phyloP scores from a whole-genome alignment of 208 protist species.

The Wallacemonas sp. region DNA sequence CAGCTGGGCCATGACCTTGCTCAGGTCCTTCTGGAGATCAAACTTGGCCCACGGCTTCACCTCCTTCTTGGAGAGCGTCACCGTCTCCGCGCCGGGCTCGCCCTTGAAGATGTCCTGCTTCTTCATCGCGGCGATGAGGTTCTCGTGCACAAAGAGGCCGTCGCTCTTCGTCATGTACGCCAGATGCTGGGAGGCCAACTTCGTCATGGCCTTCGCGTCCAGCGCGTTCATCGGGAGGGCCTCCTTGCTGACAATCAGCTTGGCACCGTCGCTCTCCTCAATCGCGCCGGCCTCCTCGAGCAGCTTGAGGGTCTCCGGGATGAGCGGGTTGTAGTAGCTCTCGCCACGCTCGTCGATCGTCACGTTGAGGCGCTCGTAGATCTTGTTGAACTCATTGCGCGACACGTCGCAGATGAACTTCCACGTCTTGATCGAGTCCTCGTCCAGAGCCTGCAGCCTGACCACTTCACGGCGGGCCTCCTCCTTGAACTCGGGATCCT shows the following conservation, averaged over 20 bases:
- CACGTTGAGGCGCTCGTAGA: constrained; percentile 92
- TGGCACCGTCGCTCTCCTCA: constrained; percentile 87
- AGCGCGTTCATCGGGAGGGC: constrained; percentile 58
- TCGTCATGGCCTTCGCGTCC: constrained; percentile 82
- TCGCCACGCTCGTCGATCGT: constrained; percentile 93
- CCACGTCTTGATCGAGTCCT: constrained; percentile 85
- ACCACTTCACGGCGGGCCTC: constrained; percentile 91
- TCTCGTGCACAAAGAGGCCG: constrained; percentile 58
- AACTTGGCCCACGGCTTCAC: constrained; percentile 86
- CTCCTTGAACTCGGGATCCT: constrained; percentile 94
- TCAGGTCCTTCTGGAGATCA: constrained; percentile 78
- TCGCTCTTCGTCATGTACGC: constrained; percentile 54
- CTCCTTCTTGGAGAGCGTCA: constrained; percentile 89
- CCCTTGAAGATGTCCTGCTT: constrained; percentile 70
- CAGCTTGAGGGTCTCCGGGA: constrained; percentile 81
- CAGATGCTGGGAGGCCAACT: constrained; percentile 79
- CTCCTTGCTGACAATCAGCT: constrained; percentile 81
- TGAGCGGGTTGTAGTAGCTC: constrained; percentile 96
- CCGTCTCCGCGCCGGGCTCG: constrained; percentile 71
- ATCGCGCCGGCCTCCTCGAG: constrained; percentile 82
- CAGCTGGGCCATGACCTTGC: constrained; percentile 81
- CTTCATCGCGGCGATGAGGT: constrained; percentile 81
- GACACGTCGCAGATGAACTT: constrained; percentile 94
- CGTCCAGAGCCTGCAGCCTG: constrained; percentile 85
- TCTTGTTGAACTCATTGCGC: constrained; percentile 91